A percentile compares a stretch with the other conserved stretches of the same genome.
phyloP scores from a whole-genome alignment of 768 basidiomycete genomes.

The Hygrocybe coccinea region DNA sequence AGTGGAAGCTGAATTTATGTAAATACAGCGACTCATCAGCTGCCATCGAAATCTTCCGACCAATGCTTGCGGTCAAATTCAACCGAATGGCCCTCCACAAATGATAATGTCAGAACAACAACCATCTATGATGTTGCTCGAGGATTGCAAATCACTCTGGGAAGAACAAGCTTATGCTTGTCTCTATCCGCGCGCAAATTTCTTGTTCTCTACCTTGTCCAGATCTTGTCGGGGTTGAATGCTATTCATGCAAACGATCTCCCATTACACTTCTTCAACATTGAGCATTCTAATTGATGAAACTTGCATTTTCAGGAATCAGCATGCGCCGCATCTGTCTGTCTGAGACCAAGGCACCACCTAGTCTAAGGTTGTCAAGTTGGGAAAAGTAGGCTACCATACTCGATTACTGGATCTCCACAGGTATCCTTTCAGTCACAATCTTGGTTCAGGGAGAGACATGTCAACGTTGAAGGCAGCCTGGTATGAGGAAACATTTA shows the following conservation, averaged over 20 bases:
- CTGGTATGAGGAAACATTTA: slow-evolving; percentile 22
- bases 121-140: slow-evolving; percentile 63
- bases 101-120: slow-evolving; percentile 67
- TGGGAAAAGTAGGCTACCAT: slow-evolving; percentile 71
- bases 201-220: slow-evolving; percentile 41
- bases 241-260: slow-evolving; percentile 60
- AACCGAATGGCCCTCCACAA: slow-evolving; percentile 45
- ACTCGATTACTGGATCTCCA: slow-evolving; percentile 74
- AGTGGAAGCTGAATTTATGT: slow-evolving; percentile 64
- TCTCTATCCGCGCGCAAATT: neutral
- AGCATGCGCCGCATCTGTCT: slow-evolving; percentile 58
- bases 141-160: slow-evolving; percentile 68
- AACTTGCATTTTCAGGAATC: slow-evolving; percentile 49
- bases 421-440: slow-evolving; percentile 64
- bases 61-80: slow-evolving; percentile 62
- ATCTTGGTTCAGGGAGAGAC: slow-evolving; percentile 27
- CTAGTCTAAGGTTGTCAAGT: slow-evolving; percentile 63
- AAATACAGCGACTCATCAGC: slow-evolving; percentile 51
- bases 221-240: slow-evolving; percentile 67
- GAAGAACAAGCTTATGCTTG: slow-evolving; percentile 66
- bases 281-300: slow-evolving; percentile 1
- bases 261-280: neutral
- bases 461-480: slow-evolving; percentile 44
- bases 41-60: slow-evolving; percentile 63
- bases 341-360: slow-evolving; percentile 40